These are phyloP conservation scores for Nitzschia sp. DNA, from an alignment of 108 stramenopile species.

Conservation along the genomic window DNA sequence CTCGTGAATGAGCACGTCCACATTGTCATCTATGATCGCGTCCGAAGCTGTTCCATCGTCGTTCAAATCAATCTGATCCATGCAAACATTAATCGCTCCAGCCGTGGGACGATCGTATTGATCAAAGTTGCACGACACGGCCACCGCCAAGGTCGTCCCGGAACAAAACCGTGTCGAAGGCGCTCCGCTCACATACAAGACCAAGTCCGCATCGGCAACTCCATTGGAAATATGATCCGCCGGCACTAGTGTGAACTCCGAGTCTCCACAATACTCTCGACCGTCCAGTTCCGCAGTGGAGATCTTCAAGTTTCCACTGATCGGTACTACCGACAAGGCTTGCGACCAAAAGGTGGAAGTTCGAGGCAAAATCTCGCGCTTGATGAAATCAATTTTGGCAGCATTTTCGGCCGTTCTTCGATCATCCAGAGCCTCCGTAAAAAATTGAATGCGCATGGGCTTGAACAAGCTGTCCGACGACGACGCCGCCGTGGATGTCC, in stretches of 20 bases:
- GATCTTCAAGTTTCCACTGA: constrained; percentile 60
- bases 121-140: constrained; percentile 76
- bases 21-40: constrained; percentile 67
- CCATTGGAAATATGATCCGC: constrained; percentile 64
- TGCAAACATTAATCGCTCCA: constrained; percentile 73
- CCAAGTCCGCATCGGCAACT: constrained; percentile 60
- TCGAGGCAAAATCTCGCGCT: constrained; percentile 59
- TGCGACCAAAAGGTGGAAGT: constrained; percentile 70
- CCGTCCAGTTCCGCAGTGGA: constrained; percentile 61
- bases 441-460: constrained; percentile 76
- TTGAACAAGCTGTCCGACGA: constrained; percentile 39
- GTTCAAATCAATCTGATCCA: constrained; percentile 63
- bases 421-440: constrained; percentile 64
- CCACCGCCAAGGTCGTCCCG: constrained; percentile 73
- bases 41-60: constrained; percentile 55
- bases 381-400: constrained; percentile 74
- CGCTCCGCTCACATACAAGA: constrained; percentile 76
- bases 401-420: constrained; percentile 41
- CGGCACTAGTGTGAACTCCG: constrained; percentile 75
- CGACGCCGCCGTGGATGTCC: not conserved
- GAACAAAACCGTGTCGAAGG: constrained; percentile 73
- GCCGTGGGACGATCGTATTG: constrained; percentile 76
- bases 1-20: constrained; percentile 72
- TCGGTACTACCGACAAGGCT: constrained; percentile 76
- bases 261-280: constrained; percentile 77